These are phyloP conservation scores for Globisporangium echinulatum DNA, from an alignment of 352 stramenopile species.

Conservation along the genomic window DNA sequence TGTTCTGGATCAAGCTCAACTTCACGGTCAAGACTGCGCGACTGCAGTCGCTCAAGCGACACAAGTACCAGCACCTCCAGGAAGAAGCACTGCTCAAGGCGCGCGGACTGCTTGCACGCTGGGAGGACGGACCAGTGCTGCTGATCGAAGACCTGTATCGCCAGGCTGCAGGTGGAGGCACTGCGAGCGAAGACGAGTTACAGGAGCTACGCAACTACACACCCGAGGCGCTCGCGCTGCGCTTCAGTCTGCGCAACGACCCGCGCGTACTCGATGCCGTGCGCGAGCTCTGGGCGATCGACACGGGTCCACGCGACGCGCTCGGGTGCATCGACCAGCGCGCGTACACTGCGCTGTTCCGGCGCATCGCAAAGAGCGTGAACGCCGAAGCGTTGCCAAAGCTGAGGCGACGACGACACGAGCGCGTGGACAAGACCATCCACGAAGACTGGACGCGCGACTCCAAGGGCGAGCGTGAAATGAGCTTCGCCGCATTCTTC, in stretches of 20 bases:
- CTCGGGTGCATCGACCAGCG: conserved; percentile 57
- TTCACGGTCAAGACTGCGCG: conserved; percentile 62
- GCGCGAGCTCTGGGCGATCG: conserved; percentile 48
- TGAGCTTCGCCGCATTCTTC: conserved; percentile 68
- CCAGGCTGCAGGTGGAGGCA: conserved; percentile 28
- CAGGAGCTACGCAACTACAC: conserved; percentile 65
- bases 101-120: conserved; percentile 55
- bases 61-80: conserved; percentile 73
- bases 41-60: conserved; percentile 50
- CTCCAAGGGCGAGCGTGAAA: conserved; percentile 39
- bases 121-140: conserved; percentile 52
- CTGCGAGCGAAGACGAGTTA: conserved; percentile 37
- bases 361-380: conserved; percentile 45
- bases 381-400: conserved; percentile 28
- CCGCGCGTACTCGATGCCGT: conserved; percentile 36
- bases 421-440: conserved; percentile 38
- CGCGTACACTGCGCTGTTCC: conserved; percentile 49
- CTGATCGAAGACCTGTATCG: conserved; percentile 58
- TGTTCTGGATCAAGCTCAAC: conserved; percentile 71
- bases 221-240: conserved; percentile 50
- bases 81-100: conserved; percentile 57
- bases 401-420: conserved; percentile 5
- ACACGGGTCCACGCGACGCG: conserved; percentile 38
- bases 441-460: conserved; percentile 62
- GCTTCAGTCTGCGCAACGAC: conserved; percentile 62